Evolutionary conservation across 140 eudicot genomes (phyloP).

Genomic region (Ambrosia hybrid): DNA sequence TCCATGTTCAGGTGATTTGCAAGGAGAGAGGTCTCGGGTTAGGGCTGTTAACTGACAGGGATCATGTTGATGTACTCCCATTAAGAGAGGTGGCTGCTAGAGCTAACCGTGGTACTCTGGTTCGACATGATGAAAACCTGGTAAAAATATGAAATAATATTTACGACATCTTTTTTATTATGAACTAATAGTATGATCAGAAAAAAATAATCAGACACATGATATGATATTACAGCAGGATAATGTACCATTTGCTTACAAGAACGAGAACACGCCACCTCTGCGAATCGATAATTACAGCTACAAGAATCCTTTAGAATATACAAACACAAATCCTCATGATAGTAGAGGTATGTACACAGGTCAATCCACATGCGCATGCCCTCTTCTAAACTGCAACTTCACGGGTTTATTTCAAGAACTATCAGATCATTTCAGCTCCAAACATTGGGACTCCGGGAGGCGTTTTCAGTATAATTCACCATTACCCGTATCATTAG

Average conservation of each 20-base stretch:
- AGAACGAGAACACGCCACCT: conserved; percentile 37
- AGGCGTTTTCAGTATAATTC: conserved; percentile 61
- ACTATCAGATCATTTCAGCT: conserved; percentile 62
- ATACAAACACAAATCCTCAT: conserved; percentile 38
- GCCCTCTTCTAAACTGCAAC: conserved; percentile 48
- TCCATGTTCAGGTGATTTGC: conserved; percentile 59
- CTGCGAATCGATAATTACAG: conserved; percentile 41
- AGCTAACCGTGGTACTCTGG: conserved; percentile 45
- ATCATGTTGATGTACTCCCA: conserved; percentile 41
- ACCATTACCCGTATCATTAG: conserved; percentile 55
- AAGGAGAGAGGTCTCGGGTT: conserved; percentile 76
- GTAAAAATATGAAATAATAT: conserved; percentile 32
- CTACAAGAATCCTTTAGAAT: conserved; percentile 43
- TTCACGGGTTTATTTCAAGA: conserved; percentile 55
- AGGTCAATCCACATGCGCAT: conserved; percentile 54
- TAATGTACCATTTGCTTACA: conserved; percentile 42
- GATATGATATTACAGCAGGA: conserved; percentile 20
- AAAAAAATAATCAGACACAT: neutral
- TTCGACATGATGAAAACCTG: conserved; percentile 52
- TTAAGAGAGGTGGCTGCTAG: conserved; percentile 35
- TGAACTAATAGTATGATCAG: neutral
- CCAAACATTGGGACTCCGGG: conserved; percentile 76
- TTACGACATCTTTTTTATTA: neutral
- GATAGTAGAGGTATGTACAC: conserved; percentile 38
- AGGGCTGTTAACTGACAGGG: conserved; percentile 43